Conservation (phyloP, 2,329 filamentous ascomycete species). For the Apiospora koreana region DNA sequence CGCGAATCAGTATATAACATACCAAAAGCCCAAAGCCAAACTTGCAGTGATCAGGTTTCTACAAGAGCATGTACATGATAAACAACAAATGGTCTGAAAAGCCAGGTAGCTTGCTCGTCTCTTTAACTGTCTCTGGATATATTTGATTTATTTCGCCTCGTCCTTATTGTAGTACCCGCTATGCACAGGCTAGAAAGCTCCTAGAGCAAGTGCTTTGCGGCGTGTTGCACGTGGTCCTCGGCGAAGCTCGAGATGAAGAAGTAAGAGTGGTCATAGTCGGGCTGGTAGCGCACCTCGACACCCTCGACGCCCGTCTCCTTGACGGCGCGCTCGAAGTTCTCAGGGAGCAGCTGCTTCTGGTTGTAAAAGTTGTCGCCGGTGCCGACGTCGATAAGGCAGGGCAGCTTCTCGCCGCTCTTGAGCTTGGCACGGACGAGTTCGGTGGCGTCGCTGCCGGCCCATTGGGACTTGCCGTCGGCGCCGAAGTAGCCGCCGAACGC, state of each 20-base stretch:
- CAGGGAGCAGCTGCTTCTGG: constrained; percentile 85
- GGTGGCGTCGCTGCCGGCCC: constrained; percentile 89
- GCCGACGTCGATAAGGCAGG: constrained; percentile 87
- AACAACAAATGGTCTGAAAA: background rate
- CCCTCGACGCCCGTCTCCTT: constrained; percentile 74
- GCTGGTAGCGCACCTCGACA: constrained; percentile 79
- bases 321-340: constrained; percentile 84
- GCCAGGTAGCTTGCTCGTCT: background rate
- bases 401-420: constrained; percentile 57
- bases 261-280: constrained; percentile 96
- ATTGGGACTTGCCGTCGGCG: constrained; percentile 67
- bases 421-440: constrained; percentile 75
- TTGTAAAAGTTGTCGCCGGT: constrained; percentile 97
- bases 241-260: constrained; percentile 93
- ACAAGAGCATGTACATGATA: background rate
- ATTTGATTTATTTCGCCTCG: background rate
- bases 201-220: constrained; percentile 77
- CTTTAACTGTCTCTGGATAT: background rate
- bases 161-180: background rate
- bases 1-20: too few species aligned
- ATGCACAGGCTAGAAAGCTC: constrained; percentile 20
- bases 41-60: too few species aligned
- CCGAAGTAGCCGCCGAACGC: constrained; percentile 92
- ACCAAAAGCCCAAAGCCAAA: too few species aligned
- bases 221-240: constrained; percentile 88